Evolutionary conservation across 306 rosid genomes (phyloP).

Genomic region (Arachis hypogaea): DNA sequence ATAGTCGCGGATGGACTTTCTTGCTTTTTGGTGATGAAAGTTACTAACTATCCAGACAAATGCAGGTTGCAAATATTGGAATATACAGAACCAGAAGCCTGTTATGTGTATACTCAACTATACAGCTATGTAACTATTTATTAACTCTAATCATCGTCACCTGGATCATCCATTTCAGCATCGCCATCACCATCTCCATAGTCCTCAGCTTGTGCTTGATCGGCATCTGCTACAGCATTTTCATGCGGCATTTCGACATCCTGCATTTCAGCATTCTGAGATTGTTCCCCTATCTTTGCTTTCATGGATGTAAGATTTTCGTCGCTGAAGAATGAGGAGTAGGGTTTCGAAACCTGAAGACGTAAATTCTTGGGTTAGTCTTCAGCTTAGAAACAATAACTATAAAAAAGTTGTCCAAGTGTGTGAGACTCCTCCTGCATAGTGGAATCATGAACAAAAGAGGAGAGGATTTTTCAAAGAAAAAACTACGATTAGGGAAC

Average conservation of each 20-base stretch:
- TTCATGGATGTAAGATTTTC: slow-evolving; percentile 61
- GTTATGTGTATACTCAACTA: slow-evolving; percentile 19
- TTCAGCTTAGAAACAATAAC: neutral
- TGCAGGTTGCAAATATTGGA: neutral
- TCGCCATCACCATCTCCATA: slow-evolving; percentile 44
- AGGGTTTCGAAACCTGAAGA: slow-evolving; percentile 77
- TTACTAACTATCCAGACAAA: neutral
- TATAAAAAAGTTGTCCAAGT: no score
- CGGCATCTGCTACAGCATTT: slow-evolving; percentile 25
- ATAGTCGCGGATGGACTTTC: slow-evolving; percentile 1
- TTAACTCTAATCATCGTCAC: slow-evolving; percentile 40
- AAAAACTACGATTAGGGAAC: neutral
- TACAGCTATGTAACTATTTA: slow-evolving; percentile 1
- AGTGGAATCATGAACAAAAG: no score
- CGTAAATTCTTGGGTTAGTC: slow-evolving; percentile 14
- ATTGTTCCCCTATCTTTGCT: slow-evolving; percentile 29
- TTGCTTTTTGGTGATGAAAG: neutral
- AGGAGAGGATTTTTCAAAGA: no score
- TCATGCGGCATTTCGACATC: neutral
- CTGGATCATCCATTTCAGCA: slow-evolving; percentile 39
- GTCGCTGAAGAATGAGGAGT: slow-evolving; percentile 69
- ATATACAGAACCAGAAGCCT: neutral
- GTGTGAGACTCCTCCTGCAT: no score
- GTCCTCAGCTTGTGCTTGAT: slow-evolving; percentile 43
- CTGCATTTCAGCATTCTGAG: neutral